Evolutionary conservation across 2,329 filamentous ascomycete species (phyloP).

Genomic region (Penicillium palitans): DNA sequence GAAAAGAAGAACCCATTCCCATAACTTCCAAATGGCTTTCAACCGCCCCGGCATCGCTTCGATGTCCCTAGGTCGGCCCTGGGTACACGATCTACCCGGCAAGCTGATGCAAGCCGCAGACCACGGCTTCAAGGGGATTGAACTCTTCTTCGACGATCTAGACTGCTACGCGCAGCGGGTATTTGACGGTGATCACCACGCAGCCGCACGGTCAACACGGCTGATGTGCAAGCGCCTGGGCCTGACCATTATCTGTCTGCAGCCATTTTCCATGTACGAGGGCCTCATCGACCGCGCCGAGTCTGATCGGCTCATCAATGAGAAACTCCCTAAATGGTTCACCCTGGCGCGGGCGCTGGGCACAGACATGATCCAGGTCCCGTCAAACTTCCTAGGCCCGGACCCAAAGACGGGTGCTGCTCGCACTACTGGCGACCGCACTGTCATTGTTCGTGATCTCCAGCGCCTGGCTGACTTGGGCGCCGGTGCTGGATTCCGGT

Average conservation of each 20-base stretch:
- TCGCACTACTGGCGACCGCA: slow-evolving; percentile 38
- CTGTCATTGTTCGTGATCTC: slow-evolving; percentile 25
- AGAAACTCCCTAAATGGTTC: slow-evolving; percentile 68
- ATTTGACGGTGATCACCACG: slow-evolving; percentile 26
- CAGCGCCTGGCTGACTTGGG: slow-evolving; percentile 67
- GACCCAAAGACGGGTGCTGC: slow-evolving; percentile 39
- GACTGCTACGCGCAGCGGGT: slow-evolving; percentile 31
- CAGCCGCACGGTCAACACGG: slow-evolving; percentile 46
- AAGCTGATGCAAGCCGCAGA: slow-evolving; percentile 68
- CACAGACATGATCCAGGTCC: slow-evolving; percentile 73
- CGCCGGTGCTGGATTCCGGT: slow-evolving; percentile 34
- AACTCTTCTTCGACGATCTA: slow-evolving; percentile 41
- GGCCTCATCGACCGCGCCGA: slow-evolving; percentile 64
- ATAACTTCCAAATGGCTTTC: slow-evolving; percentile 22
- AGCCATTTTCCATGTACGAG: slow-evolving; percentile 78
- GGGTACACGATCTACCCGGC: slow-evolving; percentile 64
- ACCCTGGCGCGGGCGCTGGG: slow-evolving; percentile 61
- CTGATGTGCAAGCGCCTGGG: slow-evolving; percentile 44
- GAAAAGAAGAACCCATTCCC: background rate
- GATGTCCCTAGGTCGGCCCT: slow-evolving; percentile 73
- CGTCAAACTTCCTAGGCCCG: slow-evolving; percentile 63
- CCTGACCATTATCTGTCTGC: slow-evolving; percentile 56
- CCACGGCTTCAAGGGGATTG: slow-evolving; percentile 38
- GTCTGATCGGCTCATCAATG: slow-evolving; percentile 59
- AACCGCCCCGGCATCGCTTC: slow-evolving; percentile 65